Percentiles rank a stretch among this genome's conserved stretches.
Conservation (phyloP, 2,329 filamentous ascomycete species). For the Ophiostoma populinum region DNA sequence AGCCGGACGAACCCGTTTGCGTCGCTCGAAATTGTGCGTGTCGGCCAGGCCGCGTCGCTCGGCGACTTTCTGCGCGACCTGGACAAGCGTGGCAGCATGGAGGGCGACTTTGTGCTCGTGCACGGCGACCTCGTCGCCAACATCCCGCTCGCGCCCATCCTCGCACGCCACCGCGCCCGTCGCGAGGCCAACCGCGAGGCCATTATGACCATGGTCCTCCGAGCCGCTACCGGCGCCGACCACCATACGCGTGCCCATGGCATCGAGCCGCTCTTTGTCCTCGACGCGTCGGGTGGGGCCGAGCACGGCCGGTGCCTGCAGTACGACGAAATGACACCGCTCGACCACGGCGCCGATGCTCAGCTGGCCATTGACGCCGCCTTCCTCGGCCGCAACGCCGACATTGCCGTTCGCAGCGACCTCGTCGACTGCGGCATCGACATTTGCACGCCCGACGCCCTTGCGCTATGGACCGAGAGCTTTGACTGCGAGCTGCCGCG, state of each 20-base stretch:
- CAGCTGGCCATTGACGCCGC: slow-evolving; percentile 61
- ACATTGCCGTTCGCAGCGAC: slow-evolving; percentile 73
- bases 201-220: slow-evolving; percentile 91
- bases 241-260: slow-evolving; percentile 66
- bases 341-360: slow-evolving; percentile 36
- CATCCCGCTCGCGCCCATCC: slow-evolving; percentile 60
- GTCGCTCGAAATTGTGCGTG: slow-evolving; percentile 68
- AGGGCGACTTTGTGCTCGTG: slow-evolving; percentile 80
- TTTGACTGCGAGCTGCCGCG: slow-evolving; percentile 69
- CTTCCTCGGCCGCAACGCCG: slow-evolving; percentile 42
- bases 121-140: slow-evolving; percentile 90
- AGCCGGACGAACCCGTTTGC: slow-evolving; percentile 50
- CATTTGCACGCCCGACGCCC: slow-evolving; percentile 89
- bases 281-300: slow-evolving; percentile 65
- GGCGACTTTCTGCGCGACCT: slow-evolving; percentile 92
- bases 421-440: slow-evolving; percentile 90
- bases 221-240: slow-evolving; percentile 50
- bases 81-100: slow-evolving; percentile 69
- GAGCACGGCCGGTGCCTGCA: slow-evolving; percentile 75
- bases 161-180: slow-evolving; percentile 65
- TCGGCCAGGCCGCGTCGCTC: slow-evolving; percentile 64
- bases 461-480: slow-evolving; percentile 91
- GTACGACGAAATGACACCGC: slow-evolving; percentile 76
- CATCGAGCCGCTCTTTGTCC: slow-evolving; percentile 66
- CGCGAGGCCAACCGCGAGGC: slow-evolving; percentile 76